phyloP scores from a whole-genome alignment of 73 alveolate genomes.

The Paramecium primaurelia region DNA sequence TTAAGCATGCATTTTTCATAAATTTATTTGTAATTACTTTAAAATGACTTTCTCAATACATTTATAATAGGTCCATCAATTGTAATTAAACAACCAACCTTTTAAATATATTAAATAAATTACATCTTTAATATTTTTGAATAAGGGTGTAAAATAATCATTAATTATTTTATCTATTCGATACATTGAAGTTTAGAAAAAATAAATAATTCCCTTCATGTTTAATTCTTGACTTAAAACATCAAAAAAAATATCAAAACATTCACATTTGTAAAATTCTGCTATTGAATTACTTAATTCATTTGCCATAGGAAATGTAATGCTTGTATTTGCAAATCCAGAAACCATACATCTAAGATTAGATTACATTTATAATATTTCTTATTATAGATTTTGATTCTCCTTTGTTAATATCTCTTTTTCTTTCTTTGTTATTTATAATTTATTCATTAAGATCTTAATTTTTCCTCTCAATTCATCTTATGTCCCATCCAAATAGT shows the following conservation, averaged over 20 bases:
- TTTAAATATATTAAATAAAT: not conserved
- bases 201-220: constrained; percentile 87
- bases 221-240: constrained; percentile 90
- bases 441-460: constrained; percentile 83
- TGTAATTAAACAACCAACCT: constrained; percentile 68
- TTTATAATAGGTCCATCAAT: constrained; percentile 94
- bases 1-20: constrained; percentile 65
- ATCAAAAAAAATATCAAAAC: constrained; percentile 97
- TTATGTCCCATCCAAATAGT: constrained; percentile 41
- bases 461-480: constrained; percentile 65
- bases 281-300: constrained; percentile 83
- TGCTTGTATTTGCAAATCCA: constrained; percentile 90
- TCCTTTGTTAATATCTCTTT: constrained; percentile 78
- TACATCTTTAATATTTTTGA: constrained; percentile 72
- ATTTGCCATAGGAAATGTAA: constrained; percentile 91
- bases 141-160: constrained; percentile 83
- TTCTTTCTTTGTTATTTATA: constrained; percentile 83
- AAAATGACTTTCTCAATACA: constrained; percentile 92
- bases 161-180: constrained; percentile 69
- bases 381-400: constrained; percentile 83
- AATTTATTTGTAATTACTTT: constrained; percentile 84
- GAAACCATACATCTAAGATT: constrained; percentile 94
- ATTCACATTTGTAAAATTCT: constrained; percentile 91
- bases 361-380: constrained; percentile 80
- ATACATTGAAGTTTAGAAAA: constrained; percentile 76